These are phyloP conservation scores for Microthlaspi erraticum DNA, from an alignment of 345 rosid species.

Conservation along the genomic window DNA sequence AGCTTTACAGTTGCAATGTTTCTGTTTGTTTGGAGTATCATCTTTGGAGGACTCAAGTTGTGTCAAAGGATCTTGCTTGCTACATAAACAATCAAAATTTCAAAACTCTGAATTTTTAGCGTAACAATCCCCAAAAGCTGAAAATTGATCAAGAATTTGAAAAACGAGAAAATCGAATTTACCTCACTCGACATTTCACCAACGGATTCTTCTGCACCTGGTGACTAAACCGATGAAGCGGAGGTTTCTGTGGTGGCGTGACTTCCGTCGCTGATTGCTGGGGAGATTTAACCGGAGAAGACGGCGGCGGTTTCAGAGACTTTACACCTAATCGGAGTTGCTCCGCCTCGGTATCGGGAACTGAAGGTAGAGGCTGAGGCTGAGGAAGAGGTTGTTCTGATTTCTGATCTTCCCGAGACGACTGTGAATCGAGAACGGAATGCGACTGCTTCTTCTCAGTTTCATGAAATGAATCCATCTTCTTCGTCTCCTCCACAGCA, in stretches of 20 bases:
- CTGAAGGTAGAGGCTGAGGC: conserved; percentile 7
- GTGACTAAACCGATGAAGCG: conserved; percentile 47
- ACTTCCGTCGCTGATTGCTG: conserved; percentile 30
- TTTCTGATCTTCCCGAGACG: conserved; percentile 27
- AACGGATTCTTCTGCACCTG: conserved; percentile 50
- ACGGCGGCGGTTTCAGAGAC: conserved; percentile 27
- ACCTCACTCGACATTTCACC: conserved; percentile 47
- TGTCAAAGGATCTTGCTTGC: conserved; percentile 57
- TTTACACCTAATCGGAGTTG: conserved; percentile 32
- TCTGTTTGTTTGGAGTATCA: conserved; percentile 65
- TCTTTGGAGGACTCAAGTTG: conserved; percentile 59
- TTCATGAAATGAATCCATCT: conserved; percentile 41
- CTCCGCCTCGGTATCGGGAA: conserved; percentile 9
- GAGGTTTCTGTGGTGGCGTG: conserved; percentile 41
- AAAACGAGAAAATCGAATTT: conserved; percentile 6
- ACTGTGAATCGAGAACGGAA: conserved; percentile 27
- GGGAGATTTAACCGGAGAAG: conserved; percentile 27
- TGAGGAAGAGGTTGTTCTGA: conserved; percentile 23
- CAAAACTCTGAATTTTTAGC: no score
- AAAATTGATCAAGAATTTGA: not conserved
- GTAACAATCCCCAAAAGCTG: not conserved
- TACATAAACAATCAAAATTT: conserved; percentile 40
- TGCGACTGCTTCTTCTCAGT: conserved; percentile 35
- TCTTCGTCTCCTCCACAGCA: conserved; percentile 31
- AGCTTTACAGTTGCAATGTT: conserved; percentile 75